These are phyloP conservation scores for Blastomyces parvus DNA, from an alignment of 2,329 filamentous ascomycete genomes.

Conservation along the genomic window DNA sequence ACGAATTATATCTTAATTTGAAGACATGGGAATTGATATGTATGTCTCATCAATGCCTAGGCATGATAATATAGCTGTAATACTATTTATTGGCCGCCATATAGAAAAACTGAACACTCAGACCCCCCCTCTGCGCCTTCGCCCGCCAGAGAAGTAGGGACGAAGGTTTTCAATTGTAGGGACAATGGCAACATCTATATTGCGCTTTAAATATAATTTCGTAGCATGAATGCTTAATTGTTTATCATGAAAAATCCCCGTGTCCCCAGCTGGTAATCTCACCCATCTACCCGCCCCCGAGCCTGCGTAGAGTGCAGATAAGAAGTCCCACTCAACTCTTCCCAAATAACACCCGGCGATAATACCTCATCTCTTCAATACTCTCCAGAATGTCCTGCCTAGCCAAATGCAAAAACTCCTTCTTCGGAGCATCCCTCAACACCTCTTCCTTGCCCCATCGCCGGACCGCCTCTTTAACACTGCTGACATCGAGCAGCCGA, in stretches of 20 bases:
- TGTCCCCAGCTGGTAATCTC: background rate
- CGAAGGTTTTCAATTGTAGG: background rate
- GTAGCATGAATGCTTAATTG: background rate
- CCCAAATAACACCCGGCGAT: conserved; percentile 60
- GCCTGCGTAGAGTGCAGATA: background rate
- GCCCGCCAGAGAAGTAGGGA: background rate
- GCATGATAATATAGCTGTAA: background rate
- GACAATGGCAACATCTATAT: background rate
- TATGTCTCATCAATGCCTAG: background rate
- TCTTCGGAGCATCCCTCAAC: conserved; percentile 55
- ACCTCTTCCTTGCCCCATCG: conserved; percentile 64
- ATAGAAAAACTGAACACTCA: too few species aligned
- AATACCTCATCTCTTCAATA: conserved; percentile 82
- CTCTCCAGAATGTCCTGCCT: conserved; percentile 88
- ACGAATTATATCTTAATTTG: too few species aligned
- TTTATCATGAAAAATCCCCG: background rate
- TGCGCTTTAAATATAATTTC: background rate
- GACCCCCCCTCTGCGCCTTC: background rate
- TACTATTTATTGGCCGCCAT: background rate
- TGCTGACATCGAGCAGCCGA: conserved; percentile 83
- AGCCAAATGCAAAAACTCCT: conserved; percentile 71
- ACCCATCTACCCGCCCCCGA: background rate
- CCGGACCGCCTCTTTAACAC: conserved; percentile 78
- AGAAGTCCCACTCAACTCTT: background rate
- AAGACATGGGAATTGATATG: too few species aligned